Evolutionary conservation across 805 yeast species (phyloP), one percentile per base, ranked within the genome.

Genomic region (Ascoidea rubescens): DNA sequence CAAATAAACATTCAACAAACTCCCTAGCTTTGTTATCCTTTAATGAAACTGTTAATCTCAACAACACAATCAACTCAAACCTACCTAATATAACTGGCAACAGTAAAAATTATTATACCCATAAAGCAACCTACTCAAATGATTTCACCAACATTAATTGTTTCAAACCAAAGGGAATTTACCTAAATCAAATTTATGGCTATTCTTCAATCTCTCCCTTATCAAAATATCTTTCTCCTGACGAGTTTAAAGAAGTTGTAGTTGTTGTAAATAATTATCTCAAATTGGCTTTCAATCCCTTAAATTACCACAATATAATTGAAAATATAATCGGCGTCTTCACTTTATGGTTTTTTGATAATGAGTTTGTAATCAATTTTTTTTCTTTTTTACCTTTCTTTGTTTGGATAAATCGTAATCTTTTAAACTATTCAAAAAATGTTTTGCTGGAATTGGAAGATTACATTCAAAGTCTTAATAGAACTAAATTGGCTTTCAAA

Each of bases 141-240:
- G 31, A 42, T 3, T n/a, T 45, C 5, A 8, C 10, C 12, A 47
- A 16, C 16, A 53, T 50, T 30, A 52, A 47, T 14, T 45, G 48
- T 1, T 77, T 74, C 57, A 59, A 56, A 0, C 69, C 74, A 0
- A 59, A 56, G 6, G 81, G 80, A 0, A 49, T 55, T 8, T 63
- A 62, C 52, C 67, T 71, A 30, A 73, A 67, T 2, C 72, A 74
- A 46, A 56, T 65, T 43, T 84, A 70, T 62, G 87, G 87, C 0
- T 59, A 59, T 5, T 67, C 75, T 0, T 81, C 87, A 0, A 60
- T 66, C 0, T 73, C 84, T 4, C 85, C 83, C 0, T 61, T 79
- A 49, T 64, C 71, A 3, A 45, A 57, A 2, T 68, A 70, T 50
- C 46, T 79, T 4, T 55, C 61, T 1, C 60, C 58, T 0, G 61